Conservation (phyloP, 495 filamentous ascomycete genomes). For the Aspergillus conjunctus region DNA sequence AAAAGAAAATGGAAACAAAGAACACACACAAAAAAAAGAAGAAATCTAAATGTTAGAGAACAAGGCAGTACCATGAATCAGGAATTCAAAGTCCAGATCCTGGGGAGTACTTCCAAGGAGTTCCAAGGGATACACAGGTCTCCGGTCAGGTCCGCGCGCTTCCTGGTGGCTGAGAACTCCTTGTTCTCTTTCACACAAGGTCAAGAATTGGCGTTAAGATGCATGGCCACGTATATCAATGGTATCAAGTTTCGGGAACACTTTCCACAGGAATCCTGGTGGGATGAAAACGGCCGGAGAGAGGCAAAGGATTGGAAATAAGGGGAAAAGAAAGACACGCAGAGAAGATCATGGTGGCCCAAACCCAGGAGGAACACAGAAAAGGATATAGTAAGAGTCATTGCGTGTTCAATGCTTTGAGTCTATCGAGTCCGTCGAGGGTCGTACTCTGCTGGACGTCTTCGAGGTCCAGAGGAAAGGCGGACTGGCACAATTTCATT, state of each 20-base stretch:
- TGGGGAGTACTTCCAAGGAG: not conserved
- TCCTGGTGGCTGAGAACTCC: not conserved
- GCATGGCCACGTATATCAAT: not conserved
- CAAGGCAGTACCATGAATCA: not conserved
- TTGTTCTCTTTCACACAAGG: not conserved
- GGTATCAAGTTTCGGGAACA: not conserved
- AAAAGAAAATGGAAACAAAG: not conserved
- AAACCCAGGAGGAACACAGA: not conserved
- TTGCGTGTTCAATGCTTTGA: not conserved
- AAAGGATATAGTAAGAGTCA: not conserved
- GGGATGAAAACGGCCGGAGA: not conserved
- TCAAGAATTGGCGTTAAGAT: not conserved
- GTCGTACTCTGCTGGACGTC: slow-evolving; percentile 34
- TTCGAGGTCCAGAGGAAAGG: slow-evolving; percentile 30
- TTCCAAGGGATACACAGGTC: not conserved
- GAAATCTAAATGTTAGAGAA: slow-evolving; percentile 1
- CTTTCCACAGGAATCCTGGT: not conserved
- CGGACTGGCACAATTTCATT: slow-evolving; percentile 52
- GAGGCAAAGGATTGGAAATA: not conserved
- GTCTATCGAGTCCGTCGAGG: slow-evolving; percentile 34
- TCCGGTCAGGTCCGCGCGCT: not conserved
- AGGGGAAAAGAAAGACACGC: not conserved
- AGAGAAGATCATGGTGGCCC: not conserved
- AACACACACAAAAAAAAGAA: not conserved
- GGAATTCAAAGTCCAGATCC: not conserved